Evolutionary conservation across 2,329 filamentous ascomycete genomes (phyloP).

Genomic region (Lasiodiplodia sp.): DNA sequence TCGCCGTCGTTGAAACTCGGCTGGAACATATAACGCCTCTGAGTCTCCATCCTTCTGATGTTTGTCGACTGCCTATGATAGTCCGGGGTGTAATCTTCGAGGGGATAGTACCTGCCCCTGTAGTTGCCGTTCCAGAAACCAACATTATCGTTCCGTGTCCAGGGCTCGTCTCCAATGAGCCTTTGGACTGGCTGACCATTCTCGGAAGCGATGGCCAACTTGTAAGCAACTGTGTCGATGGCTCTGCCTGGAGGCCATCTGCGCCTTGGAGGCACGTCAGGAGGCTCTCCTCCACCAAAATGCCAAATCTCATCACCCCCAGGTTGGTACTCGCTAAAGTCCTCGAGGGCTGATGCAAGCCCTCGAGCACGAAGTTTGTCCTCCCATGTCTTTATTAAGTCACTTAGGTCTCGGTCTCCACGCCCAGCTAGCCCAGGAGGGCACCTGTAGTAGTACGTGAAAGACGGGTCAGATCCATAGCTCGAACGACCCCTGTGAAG

Average conservation of each 20-base stretch:
- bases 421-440: neutral
- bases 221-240: conserved; percentile 10
- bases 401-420: neutral
- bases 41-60: too few relatives aligned
- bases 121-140: neutral
- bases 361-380: neutral
- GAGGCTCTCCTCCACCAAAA: neutral
- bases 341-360: neutral
- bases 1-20: too few relatives aligned
- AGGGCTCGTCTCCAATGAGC: conserved; percentile 5
- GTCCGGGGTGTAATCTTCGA: too few relatives aligned
- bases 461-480: too few relatives aligned
- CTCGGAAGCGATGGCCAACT: neutral
- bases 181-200: too few relatives aligned
- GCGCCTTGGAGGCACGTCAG: neutral
- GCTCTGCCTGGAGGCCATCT: neutral
- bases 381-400: neutral
- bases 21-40: too few relatives aligned
- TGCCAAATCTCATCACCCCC: too few relatives aligned
- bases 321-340: neutral
- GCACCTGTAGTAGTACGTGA: conserved; percentile 1
- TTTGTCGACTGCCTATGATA: too few relatives aligned
- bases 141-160: conserved; percentile 7
- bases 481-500: too few relatives aligned
- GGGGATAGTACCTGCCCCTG: neutral